Evolutionary conservation across 768 basidiomycete species (phyloP).

Genomic region (Rhizopogon roseolus): DNA sequence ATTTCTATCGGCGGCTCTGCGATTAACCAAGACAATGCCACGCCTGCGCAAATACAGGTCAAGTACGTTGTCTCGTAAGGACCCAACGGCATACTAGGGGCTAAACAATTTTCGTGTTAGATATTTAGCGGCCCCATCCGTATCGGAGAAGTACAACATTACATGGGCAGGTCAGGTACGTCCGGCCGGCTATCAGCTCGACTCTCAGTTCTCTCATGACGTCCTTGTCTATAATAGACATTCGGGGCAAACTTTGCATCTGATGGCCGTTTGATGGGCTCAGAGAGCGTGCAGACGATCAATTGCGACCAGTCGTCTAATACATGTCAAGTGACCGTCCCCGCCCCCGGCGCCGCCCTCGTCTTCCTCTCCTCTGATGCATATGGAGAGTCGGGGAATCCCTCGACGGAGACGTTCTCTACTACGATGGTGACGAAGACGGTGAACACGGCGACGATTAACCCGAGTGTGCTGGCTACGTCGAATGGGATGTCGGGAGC

Average conservation of each 20-base stretch:
- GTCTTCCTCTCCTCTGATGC: conserved; percentile 15
- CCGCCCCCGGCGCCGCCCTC: conserved; percentile 24
- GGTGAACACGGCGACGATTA: conserved; percentile 26
- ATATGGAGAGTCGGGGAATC: conserved; percentile 4
- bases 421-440: conserved; percentile 28
- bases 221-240: conserved; percentile 8
- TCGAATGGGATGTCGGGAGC: conserved; percentile 33
- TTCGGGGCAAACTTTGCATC: conserved; percentile 22
- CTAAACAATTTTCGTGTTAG: conserved; percentile 6
- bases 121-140: conserved; percentile 31
- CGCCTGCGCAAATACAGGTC: conserved; percentile 24
- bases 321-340: conserved; percentile 19
- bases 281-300: conserved; percentile 12
- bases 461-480: conserved; percentile 32
- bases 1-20: conserved; percentile 27
- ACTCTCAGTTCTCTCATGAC: neutral
- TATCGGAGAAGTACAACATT: conserved; percentile 40
- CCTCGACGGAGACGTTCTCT: conserved; percentile 20
- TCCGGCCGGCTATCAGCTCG: neutral
- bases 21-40: conserved; percentile 5
- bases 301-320: conserved; percentile 13
- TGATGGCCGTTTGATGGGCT: conserved; percentile 20
- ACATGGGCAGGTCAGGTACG: conserved; percentile 46
- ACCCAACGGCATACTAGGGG: neutral
- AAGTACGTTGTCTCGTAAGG: conserved; percentile 17